Percentiles rank a stretch among this genome's conserved stretches.
phyloP scores from a whole-genome alignment of 495 filamentous ascomycete genomes.

The Hyaloscypha bicolor region DNA sequence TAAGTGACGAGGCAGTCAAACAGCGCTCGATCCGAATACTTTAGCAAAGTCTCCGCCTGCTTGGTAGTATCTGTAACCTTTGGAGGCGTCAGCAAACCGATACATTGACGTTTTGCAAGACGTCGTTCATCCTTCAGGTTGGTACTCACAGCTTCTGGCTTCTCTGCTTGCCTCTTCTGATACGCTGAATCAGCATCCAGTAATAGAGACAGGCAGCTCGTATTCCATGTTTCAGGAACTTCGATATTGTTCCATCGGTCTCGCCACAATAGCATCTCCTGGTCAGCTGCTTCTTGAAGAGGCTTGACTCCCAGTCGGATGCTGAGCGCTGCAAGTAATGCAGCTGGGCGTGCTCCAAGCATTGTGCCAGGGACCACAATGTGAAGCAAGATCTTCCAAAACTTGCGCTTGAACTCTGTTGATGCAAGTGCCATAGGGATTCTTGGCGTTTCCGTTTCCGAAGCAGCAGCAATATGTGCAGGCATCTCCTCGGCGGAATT shows the following conservation, averaged over 20 bases:
- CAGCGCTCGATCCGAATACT: constrained; percentile 36
- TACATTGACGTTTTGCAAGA: not conserved
- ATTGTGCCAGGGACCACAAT: constrained; percentile 46
- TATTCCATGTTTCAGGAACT: constrained; percentile 49
- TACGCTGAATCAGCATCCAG: constrained; percentile 45
- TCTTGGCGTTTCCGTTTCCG: constrained; percentile 33
- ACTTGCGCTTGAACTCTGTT: constrained; percentile 35
- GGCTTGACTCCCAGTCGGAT: constrained; percentile 45
- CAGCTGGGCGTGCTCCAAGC: constrained; percentile 42
- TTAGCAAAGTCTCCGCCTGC: constrained; percentile 28
- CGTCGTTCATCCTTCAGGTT: not conserved
- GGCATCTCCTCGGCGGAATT: constrained; percentile 42
- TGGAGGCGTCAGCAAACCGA: constrained; percentile 6
- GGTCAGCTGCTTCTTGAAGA: constrained; percentile 39
- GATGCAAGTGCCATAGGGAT: constrained; percentile 44
- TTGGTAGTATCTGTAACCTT: not conserved
- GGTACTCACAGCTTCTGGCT: constrained; percentile 8
- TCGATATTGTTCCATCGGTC: constrained; percentile 46
- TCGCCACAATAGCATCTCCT: constrained; percentile 41
- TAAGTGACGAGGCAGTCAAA: constrained; percentile 48
- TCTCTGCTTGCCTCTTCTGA: constrained; percentile 20
- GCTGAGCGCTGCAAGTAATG: constrained; percentile 46
- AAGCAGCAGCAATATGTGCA: constrained; percentile 37
- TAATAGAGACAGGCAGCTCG: constrained; percentile 44
- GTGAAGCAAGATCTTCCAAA: constrained; percentile 49